Conservation (phyloP, 345 rosid genomes). For the Combretum micranthum region DNA sequence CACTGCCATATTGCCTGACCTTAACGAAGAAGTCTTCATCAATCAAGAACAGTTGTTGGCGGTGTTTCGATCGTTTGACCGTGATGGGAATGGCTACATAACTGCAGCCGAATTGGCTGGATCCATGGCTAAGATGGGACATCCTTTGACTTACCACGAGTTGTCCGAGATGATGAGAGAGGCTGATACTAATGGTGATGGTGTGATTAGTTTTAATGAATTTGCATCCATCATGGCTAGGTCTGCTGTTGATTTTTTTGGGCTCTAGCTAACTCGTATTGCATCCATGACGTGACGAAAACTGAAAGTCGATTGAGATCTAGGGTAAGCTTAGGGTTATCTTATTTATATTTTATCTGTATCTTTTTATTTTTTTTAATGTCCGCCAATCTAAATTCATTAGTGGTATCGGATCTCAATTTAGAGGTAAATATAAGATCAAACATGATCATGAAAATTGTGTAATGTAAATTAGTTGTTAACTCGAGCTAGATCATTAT, state of each 20-base stretch:
- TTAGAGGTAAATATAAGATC: too few relatives aligned
- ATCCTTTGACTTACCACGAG: conserved; percentile 31
- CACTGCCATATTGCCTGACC: conserved; percentile 54
- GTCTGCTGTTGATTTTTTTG: conserved; percentile 79
- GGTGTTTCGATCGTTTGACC: conserved; percentile 34
- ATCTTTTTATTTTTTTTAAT: too few relatives aligned
- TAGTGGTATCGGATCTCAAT: too few relatives aligned
- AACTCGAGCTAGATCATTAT: too few relatives aligned
- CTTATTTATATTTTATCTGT: neutral
- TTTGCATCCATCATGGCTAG: conserved; percentile 73
- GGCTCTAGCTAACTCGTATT: conserved; percentile 25
- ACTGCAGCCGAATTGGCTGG: conserved; percentile 41
- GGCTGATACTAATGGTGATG: conserved; percentile 87
- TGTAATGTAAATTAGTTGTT: too few relatives aligned
- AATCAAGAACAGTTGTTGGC: conserved; percentile 31
- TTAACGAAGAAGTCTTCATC: conserved; percentile 41
- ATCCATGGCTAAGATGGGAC: conserved; percentile 42
- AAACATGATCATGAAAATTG: too few relatives aligned
- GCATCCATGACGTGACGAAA: too few relatives aligned
- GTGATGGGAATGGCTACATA: conserved; percentile 41
- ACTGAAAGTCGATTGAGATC: neutral
- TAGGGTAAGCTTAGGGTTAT: neutral
- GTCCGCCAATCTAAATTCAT: too few relatives aligned
- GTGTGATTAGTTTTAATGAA: conserved; percentile 77
- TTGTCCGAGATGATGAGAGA: conserved; percentile 81